These are phyloP conservation scores for Pulveroboletus sp. DNA, from an alignment of 768 basidiomycete genomes.

Conservation along the genomic window DNA sequence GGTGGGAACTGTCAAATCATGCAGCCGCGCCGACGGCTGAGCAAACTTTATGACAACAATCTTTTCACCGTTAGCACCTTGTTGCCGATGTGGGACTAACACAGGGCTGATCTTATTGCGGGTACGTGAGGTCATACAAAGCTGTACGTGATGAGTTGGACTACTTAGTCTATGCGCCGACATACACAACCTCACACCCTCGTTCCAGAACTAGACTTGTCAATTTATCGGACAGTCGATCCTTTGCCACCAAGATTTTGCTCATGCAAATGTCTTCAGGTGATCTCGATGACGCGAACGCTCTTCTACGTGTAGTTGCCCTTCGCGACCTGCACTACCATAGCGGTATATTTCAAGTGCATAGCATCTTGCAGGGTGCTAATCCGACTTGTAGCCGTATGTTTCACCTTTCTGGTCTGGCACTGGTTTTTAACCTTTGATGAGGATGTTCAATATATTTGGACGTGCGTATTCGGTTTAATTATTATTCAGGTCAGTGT, in stretches of 20 bases:
- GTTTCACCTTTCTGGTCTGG: constrained; percentile 14
- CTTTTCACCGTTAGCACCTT: background rate
- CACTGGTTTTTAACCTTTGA: constrained; percentile 8
- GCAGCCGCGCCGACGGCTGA: background rate
- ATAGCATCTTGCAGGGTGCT: background rate
- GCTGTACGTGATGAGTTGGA: background rate
- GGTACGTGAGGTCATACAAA: background rate
- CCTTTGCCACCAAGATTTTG: background rate
- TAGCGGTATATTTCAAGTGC: background rate
- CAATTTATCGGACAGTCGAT: background rate
- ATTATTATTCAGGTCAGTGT: background rate
- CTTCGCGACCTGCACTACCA: constrained; percentile 12
- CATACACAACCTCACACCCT: no score
- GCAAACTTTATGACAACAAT: background rate
- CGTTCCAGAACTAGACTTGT: no score
- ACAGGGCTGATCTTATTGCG: background rate
- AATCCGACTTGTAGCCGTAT: constrained; percentile 6
- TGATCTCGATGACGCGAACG: background rate
- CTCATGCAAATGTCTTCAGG: constrained; percentile 1
- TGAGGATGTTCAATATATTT: constrained; percentile 20
- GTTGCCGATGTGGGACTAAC: background rate
- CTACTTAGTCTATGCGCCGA: background rate
- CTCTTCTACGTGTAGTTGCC: background rate
- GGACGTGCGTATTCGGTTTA: constrained; percentile 15
- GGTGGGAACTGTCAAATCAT: background rate